phyloP scores from a whole-genome alignment of 2,329 filamentous ascomycete species.

The Epichloe aotearoae region DNA sequence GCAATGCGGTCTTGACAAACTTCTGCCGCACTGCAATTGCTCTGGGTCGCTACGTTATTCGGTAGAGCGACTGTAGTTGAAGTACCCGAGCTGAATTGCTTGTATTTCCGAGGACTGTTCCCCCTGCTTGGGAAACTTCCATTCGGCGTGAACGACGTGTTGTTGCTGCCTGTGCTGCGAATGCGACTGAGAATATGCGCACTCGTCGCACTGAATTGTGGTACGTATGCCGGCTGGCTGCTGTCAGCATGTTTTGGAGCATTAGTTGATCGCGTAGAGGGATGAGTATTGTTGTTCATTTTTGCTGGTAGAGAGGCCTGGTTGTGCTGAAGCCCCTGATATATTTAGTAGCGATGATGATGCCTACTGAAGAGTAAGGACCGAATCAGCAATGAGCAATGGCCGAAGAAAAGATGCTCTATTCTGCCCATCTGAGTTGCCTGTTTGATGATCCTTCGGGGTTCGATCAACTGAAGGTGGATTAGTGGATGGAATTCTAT shows the following conservation, averaged over 20 bases:
- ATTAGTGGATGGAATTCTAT: background rate
- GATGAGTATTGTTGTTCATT: background rate
- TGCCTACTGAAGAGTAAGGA: too few species aligned
- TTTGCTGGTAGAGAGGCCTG: background rate
- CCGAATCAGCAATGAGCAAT: too few species aligned
- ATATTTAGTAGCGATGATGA: background rate
- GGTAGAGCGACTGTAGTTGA: background rate
- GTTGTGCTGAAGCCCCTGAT: background rate
- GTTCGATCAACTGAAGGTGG: too few species aligned
- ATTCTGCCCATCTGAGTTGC: too few species aligned
- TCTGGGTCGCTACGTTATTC: background rate
- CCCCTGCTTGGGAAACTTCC: background rate
- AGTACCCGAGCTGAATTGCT: background rate
- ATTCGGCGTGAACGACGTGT: background rate
- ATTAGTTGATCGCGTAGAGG: background rate
- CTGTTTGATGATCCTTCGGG: too few species aligned
- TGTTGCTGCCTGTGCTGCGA: background rate
- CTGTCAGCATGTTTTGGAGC: background rate
- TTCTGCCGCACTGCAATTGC: background rate
- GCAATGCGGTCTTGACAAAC: background rate
- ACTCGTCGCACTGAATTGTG: slow-evolving; percentile 3
- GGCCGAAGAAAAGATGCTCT: too few species aligned
- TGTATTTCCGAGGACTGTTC: background rate
- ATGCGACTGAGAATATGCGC: slow-evolving; percentile 4
- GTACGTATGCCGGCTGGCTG: slow-evolving; percentile 1